Percentiles rank a stretch among this genome's conserved stretches.
These are phyloP conservation scores for Aspergillus wentii DNA, from an alignment of 495 filamentous ascomycete genomes.

Conservation along the genomic window DNA sequence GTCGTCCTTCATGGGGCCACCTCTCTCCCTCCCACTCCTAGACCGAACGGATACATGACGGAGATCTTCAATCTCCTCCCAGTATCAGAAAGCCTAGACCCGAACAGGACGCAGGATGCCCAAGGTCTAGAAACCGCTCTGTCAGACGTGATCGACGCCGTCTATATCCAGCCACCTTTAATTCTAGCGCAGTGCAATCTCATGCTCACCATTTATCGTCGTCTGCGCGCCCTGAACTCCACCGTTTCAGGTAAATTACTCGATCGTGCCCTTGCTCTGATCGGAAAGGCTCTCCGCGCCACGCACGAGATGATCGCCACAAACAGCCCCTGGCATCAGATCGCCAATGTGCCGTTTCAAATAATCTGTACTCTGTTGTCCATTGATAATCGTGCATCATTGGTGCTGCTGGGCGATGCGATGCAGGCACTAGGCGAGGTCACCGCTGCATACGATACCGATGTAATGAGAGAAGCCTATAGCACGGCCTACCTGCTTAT, in stretches of 20 bases:
- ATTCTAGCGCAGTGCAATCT: slow-evolving; percentile 48
- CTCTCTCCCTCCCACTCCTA: slow-evolving; percentile 20
- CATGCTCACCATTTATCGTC: slow-evolving; percentile 48
- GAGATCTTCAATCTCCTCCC: slow-evolving; percentile 42
- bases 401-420: slow-evolving; percentile 42
- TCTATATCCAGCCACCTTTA: slow-evolving; percentile 30
- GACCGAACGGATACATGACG: slow-evolving; percentile 12
- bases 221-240: slow-evolving; percentile 40
- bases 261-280: slow-evolving; percentile 31
- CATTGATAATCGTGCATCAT: slow-evolving; percentile 43
- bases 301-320: slow-evolving; percentile 32
- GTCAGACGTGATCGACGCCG: slow-evolving; percentile 28
- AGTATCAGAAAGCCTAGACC: slow-evolving; percentile 40
- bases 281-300: slow-evolving; percentile 29
- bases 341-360: slow-evolving; percentile 52
- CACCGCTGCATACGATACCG: slow-evolving; percentile 36
- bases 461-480: slow-evolving; percentile 46
- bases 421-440: slow-evolving; percentile 47
- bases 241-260: slow-evolving; percentile 26
- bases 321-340: slow-evolving; percentile 48
- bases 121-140: slow-evolving; percentile 35
- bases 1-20: slow-evolving; percentile 40
- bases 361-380: slow-evolving; percentile 48
- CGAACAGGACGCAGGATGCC: slow-evolving; percentile 27
- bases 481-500: slow-evolving; percentile 48